phyloP scores from a whole-genome alignment of 495 filamentous ascomycete species.

The Penicilliopsis zonata region DNA sequence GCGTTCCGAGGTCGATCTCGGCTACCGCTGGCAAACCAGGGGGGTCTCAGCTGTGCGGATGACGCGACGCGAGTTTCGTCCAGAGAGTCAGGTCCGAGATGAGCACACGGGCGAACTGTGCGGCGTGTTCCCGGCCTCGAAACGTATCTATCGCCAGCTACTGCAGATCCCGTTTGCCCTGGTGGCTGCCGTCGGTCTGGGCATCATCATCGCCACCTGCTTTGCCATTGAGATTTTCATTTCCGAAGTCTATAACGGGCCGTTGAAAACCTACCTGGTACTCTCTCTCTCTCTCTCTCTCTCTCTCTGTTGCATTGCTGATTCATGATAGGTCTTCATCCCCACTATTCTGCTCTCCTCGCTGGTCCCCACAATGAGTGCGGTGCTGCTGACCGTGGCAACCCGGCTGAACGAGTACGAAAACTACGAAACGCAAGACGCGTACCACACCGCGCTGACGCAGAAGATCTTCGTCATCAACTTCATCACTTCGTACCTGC shows the following conservation, averaged over 20 bases:
- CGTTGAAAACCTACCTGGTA: conserved; percentile 76
- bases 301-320: conserved; percentile 12
- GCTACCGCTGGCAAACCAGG: conserved; percentile 84
- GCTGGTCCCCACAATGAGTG: conserved; percentile 64
- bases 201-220: conserved; percentile 70
- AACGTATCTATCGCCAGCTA: conserved; percentile 66
- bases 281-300: too few species aligned
- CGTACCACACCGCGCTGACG: conserved; percentile 70
- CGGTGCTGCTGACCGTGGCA: conserved; percentile 65
- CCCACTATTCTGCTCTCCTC: conserved; percentile 79
- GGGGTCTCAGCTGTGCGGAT: conserved; percentile 73
- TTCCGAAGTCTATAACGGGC: conserved; percentile 84
- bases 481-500: conserved; percentile 93
- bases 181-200: conserved; percentile 54
- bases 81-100: conserved; percentile 64
- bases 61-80: conserved; percentile 63
- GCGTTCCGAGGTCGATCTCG: conserved; percentile 81
- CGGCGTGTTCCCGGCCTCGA: conserved; percentile 64
- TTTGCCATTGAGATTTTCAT: conserved; percentile 96
- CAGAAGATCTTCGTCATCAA: conserved; percentile 92
- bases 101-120: conserved; percentile 75
- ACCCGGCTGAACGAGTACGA: conserved; percentile 73
- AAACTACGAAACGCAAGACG: conserved; percentile 79
- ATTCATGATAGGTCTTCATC: conserved; percentile 56
- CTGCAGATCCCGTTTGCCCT: conserved; percentile 85